These are phyloP conservation scores for Alternaria rosae DNA, from an alignment of 2,329 filamentous ascomycete genomes.

Conservation along the genomic window DNA sequence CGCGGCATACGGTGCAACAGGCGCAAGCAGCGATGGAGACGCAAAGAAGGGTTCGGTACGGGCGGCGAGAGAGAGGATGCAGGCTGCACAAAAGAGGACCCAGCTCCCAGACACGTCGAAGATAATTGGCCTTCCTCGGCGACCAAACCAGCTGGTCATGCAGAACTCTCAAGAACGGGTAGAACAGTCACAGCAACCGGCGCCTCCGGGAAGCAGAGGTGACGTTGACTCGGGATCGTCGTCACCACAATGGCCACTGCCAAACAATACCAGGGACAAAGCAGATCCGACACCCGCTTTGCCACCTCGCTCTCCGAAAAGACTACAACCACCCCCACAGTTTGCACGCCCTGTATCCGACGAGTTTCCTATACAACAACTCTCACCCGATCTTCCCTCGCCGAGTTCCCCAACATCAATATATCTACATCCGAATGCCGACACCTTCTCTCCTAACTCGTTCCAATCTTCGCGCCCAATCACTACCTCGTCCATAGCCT, in stretches of 20 bases:
- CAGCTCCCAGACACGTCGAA: slow-evolving; percentile 42
- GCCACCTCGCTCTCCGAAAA: slow-evolving; percentile 35
- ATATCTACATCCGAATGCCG: slow-evolving; percentile 40
- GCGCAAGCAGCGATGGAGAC: slow-evolving; percentile 29
- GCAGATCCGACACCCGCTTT: slow-evolving; percentile 33
- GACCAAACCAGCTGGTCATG: slow-evolving; percentile 45
- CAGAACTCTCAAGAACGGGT: slow-evolving; percentile 30
- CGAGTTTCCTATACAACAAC: slow-evolving; percentile 44
- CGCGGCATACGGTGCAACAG: slow-evolving; percentile 40
- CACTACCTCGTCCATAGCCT: slow-evolving; percentile 49
- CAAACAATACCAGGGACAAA: slow-evolving; percentile 42
- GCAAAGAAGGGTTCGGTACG: slow-evolving; percentile 47
- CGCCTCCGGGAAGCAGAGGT: slow-evolving; percentile 24
- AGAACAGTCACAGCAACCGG: slow-evolving; percentile 20
- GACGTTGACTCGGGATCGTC: slow-evolving; percentile 36
- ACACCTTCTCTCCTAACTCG: slow-evolving; percentile 43
- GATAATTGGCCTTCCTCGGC: slow-evolving; percentile 46
- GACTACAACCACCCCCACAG: slow-evolving; percentile 52
- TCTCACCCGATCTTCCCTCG: slow-evolving; percentile 33
- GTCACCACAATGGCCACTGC: slow-evolving; percentile 57
- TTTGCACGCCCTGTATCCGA: slow-evolving; percentile 51
- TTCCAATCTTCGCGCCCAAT: slow-evolving; percentile 44
- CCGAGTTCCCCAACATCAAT: slow-evolving; percentile 26
- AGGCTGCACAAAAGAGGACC: slow-evolving; percentile 37
- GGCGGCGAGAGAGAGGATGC: slow-evolving; percentile 46